A percentile compares a stretch with the other conserved stretches of the same genome.
phyloP scores from a whole-genome alignment of 2,329 filamentous ascomycete genomes.

The Drechslerella coelobrocha region DNA sequence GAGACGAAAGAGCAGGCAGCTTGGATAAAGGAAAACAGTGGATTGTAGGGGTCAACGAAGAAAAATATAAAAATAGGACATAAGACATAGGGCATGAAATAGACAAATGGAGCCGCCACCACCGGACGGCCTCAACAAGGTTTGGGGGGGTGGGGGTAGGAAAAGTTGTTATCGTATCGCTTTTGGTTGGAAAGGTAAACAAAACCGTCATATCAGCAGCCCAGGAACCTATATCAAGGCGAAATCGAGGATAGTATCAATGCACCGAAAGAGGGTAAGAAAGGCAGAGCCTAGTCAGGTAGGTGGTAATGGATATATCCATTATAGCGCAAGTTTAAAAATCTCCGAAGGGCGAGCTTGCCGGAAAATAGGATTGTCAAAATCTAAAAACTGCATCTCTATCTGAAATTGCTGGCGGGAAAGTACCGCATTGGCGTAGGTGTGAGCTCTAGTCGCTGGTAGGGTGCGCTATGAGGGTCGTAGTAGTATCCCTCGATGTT shows the following conservation, averaged over 20 bases:
- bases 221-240: too few species aligned
- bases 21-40: not conserved
- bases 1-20: not conserved
- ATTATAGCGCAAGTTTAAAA: too few species aligned
- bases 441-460: slow-evolving; percentile 63
- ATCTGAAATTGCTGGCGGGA: slow-evolving; percentile 55
- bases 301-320: too few species aligned
- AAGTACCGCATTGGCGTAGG: slow-evolving; percentile 53
- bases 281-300: not conserved
- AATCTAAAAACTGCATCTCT: not conserved
- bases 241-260: too few species aligned
- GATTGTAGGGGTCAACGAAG: not conserved
- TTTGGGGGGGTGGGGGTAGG: not conserved
- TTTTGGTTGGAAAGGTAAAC: not conserved
- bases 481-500: slow-evolving; percentile 64
- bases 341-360: not conserved
- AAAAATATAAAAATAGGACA: not conserved
- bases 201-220: too few species aligned
- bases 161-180: not conserved
- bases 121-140: too few species aligned
- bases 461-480: slow-evolving; percentile 65
- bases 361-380: not conserved
- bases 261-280: not conserved
- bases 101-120: slow-evolving; percentile 35
- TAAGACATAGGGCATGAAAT: not conserved